Base-by-base conservation (phyloP, 106 monocot genomes). In the Xerophyta viscosa region DNA sequence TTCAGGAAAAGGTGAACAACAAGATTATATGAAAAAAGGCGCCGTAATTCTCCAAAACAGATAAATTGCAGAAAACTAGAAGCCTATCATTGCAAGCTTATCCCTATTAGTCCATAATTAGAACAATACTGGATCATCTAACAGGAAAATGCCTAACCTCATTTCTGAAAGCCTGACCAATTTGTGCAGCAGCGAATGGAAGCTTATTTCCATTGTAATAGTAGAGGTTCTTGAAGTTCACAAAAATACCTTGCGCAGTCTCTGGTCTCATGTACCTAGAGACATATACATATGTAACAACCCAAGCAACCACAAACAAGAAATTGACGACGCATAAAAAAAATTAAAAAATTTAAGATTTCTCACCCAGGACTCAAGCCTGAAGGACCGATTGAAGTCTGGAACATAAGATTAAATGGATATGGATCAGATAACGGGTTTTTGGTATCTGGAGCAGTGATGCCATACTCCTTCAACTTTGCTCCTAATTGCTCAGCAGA, bases 361-460 rank as follows among this genome's bases (percentile, higher is more conserved):
- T 20, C 84, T 79, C 60, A 88, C 94, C 88, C 88, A 18, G 72
- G 49, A 36, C 54, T 69, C 60, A 82, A 60, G 8, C 94, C 88
- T 10, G 88, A 71, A 26, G 88, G 88, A 9, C 94, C 94, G 57
- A 88, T 88, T 4, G 94, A 88, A 27, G 88, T 96, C 62, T 88
- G 88, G 42, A 96, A 96, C 94, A 96, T 96, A 31, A 96, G 94
- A 68, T 96, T 96, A 59, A 96, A 96, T 8, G 88, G 94, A 45
- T 88, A 96, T 25, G 84, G 88, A 54, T 96, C 94, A 31, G 94
- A 96, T 0, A 96, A 62, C 5, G 81, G 58, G 54, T 88, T 96
- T 43, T 85, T 88, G 37, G 94, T 85, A 58, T 88, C 88, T 10
- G 94, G 88, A 22, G 94, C 78, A 19, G 69, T 73, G 33, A 96